These are phyloP conservation scores for Yarrowia porcina DNA, from an alignment of 805 yeast species.

Conservation along the genomic window DNA sequence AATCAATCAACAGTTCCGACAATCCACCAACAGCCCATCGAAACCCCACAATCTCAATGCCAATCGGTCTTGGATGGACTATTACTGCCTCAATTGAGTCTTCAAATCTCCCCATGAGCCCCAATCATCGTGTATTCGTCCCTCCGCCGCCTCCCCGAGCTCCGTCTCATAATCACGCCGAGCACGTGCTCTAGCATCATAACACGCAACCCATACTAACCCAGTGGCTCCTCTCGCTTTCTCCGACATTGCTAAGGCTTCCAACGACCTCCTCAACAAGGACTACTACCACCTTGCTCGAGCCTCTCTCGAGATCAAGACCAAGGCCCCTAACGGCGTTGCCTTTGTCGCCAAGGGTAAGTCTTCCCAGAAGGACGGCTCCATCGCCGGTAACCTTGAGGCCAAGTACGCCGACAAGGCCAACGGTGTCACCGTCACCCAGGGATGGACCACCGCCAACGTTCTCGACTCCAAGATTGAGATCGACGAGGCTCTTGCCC, in stretches of 20 bases:
- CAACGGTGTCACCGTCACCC: slow-evolving; percentile 88
- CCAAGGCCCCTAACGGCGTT: slow-evolving; percentile 95
- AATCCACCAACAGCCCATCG: no score
- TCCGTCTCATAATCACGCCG: no score
- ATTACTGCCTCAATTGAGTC: no score
- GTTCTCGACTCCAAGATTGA: slow-evolving; percentile 89
- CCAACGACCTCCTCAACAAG: slow-evolving; percentile 83
- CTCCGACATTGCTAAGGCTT: slow-evolving; percentile 87
- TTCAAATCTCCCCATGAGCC: no score
- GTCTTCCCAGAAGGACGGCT: slow-evolving; percentile 68
- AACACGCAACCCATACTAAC: slow-evolving; percentile 18
- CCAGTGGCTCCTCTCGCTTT: slow-evolving; percentile 81
- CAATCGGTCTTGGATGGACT: no score
- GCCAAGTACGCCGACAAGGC: slow-evolving; percentile 91
- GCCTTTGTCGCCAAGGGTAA: slow-evolving; percentile 92
- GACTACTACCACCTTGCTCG: slow-evolving; percentile 93
- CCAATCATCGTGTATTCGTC: no score
- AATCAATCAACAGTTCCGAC: no score
- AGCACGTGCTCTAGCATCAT: slow-evolving; percentile 10
- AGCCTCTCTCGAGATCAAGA: slow-evolving; percentile 83
- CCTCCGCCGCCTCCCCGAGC: no score
- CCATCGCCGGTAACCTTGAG: slow-evolving; percentile 85
- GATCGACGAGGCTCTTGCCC: slow-evolving; percentile 85
- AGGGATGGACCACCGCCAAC: slow-evolving; percentile 97
- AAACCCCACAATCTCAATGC: no score